These are phyloP conservation scores for Teunomyces kruisii DNA, from an alignment of 805 yeast species.

Conservation along the genomic window DNA sequence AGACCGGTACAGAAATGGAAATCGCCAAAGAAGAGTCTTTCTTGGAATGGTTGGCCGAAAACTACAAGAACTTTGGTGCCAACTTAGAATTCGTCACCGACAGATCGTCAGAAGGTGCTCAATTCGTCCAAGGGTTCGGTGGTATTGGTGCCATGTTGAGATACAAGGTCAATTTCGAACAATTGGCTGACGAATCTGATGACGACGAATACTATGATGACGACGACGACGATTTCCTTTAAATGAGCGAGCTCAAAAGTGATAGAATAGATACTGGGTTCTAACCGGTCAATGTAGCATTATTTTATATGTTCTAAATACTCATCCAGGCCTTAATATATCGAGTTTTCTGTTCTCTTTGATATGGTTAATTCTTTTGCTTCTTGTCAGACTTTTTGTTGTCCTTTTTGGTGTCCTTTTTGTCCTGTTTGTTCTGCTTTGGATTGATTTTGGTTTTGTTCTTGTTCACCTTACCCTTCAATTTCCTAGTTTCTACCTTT, in stretches of 20 bases:
- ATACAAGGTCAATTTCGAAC: slow-evolving; percentile 96
- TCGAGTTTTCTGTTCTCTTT: not conserved
- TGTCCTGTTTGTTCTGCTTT: not conserved
- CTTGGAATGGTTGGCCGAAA: slow-evolving; percentile 97
- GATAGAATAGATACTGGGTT: not conserved
- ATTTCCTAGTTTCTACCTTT: slow-evolving; percentile 5
- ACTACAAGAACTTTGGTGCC: slow-evolving; percentile 93
- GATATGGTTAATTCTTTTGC: not conserved
- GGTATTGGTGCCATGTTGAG: slow-evolving; percentile 97
- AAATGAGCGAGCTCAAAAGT: not conserved
- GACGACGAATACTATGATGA: slow-evolving; percentile 83
- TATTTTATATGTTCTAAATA: not conserved
- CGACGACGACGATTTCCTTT: slow-evolving; percentile 42
- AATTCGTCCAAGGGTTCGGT: slow-evolving; percentile 97
- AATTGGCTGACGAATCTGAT: slow-evolving; percentile 82
- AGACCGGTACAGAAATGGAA: slow-evolving; percentile 91
- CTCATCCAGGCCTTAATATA: not conserved
- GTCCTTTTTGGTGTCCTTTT: slow-evolving; percentile 5
- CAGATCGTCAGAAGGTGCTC: slow-evolving; percentile 97
- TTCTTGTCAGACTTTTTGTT: slow-evolving; percentile 2
- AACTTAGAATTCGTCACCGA: slow-evolving; percentile 94
- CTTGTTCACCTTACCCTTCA: slow-evolving; percentile 9
- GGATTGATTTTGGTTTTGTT: slow-evolving; percentile 12
- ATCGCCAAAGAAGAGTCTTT: slow-evolving; percentile 78
- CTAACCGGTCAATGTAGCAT: not conserved